A percentile compares a stretch with the other conserved stretches of the same genome.
These are phyloP conservation scores for Suzukiozyma palmioleophila DNA, from an alignment of 1,139 yeast genomes.

Conservation along the genomic window DNA sequence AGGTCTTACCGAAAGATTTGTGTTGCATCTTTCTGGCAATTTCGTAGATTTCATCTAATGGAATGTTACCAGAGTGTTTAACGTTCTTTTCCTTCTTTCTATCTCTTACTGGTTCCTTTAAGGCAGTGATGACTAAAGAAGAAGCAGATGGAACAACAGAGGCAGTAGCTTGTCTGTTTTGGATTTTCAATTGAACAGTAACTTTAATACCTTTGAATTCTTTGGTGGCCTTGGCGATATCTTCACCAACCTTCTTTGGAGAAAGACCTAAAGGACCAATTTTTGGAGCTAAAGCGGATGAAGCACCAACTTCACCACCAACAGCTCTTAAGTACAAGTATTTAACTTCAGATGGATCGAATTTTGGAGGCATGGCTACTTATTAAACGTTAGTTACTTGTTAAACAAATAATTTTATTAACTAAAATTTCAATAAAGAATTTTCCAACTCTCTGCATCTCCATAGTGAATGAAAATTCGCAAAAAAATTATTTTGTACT, in stretches of 20 bases:
- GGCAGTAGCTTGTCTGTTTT: slow-evolving; percentile 99
- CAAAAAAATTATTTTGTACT: too few relatives aligned
- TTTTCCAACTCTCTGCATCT: neutral
- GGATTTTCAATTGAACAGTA: slow-evolving; percentile 97
- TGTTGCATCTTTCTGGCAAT: slow-evolving; percentile 97
- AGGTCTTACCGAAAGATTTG: slow-evolving; percentile 97
- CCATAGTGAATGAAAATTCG: neutral
- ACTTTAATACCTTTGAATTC: slow-evolving; percentile 99
- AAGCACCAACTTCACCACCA: slow-evolving; percentile 99
- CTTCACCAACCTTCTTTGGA: slow-evolving; percentile 99
- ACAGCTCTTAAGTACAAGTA: slow-evolving; percentile 99
- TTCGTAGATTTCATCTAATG: slow-evolving; percentile 93
- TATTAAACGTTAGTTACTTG: slow-evolving; percentile 6
- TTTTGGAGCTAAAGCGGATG: slow-evolving; percentile 99
- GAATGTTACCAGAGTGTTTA: slow-evolving; percentile 98
- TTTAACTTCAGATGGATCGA: slow-evolving; percentile 98
- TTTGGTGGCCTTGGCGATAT: slow-evolving; percentile 99
- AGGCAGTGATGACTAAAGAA: slow-evolving; percentile 97
- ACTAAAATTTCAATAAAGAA: neutral
- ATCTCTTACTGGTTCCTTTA: slow-evolving; percentile 99
- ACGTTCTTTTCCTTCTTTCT: slow-evolving; percentile 99
- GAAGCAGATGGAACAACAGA: slow-evolving; percentile 99
- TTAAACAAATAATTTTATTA: slow-evolving; percentile 7
- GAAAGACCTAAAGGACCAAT: slow-evolving; percentile 99
- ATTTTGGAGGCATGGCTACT: slow-evolving; percentile 83